A percentile compares a stretch with the other conserved stretches of the same genome.
These are phyloP conservation scores for Paradendryphiella salina DNA, from an alignment of 2,329 filamentous ascomycete species.

Conservation along the genomic window DNA sequence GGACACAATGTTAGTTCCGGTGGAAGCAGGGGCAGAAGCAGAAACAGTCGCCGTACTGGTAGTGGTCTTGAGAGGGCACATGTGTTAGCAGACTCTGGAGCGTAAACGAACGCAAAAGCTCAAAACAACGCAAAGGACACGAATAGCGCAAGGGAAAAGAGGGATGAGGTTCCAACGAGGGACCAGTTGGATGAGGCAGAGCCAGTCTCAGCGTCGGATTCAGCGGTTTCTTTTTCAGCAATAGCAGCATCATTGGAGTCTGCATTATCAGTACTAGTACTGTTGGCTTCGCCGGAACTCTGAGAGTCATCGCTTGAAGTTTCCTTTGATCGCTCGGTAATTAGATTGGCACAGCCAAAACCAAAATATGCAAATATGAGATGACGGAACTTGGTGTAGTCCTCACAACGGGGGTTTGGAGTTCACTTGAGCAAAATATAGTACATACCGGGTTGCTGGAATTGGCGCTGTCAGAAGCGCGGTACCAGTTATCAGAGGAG, in stretches of 20 bases:
- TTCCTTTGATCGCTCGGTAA: not conserved
- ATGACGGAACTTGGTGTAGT: not conserved
- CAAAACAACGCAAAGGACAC: not conserved
- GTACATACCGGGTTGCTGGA: constrained; percentile 22
- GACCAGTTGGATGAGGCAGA: not conserved
- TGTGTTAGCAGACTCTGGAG: constrained; percentile 8
- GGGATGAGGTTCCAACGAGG: not conserved
- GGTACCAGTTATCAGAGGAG: constrained; percentile 54
- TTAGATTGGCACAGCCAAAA: constrained; percentile 4
- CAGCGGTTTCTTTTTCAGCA: not conserved
- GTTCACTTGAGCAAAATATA: constrained; percentile 9
- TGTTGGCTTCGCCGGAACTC: not conserved
- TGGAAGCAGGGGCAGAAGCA: constrained; percentile 15
- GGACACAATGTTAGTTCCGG: constrained; percentile 39
- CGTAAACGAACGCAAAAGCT: not conserved
- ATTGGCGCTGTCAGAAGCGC: constrained; percentile 45
- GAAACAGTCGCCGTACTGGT: not conserved
- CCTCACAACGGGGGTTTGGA: not conserved
- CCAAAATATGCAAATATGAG: constrained; percentile 8
- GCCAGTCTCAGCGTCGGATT: not conserved
- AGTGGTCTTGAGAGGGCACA: not conserved
- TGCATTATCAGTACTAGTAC: not conserved
- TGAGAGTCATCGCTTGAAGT: not conserved
- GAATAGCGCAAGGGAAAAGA: constrained; percentile 5
- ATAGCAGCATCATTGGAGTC: not conserved